A percentile compares a stretch with the other conserved stretches of the same genome.
phyloP scores from a whole-genome alignment of 495 filamentous ascomycete genomes.

The Neurospora cerealis region DNA sequence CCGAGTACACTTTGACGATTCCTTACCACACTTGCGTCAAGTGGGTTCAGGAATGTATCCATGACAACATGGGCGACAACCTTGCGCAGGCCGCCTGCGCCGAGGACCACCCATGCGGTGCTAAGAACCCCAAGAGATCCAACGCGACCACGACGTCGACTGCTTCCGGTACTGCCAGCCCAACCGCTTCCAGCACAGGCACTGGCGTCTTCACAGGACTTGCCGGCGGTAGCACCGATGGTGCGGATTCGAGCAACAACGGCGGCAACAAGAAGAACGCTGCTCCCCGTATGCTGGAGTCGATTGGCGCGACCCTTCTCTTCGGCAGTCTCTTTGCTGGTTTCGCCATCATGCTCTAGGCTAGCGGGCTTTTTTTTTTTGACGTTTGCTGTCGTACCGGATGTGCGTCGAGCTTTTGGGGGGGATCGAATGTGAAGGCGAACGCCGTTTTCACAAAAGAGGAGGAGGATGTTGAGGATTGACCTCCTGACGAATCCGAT shows the following conservation, averaged over 20 bases:
- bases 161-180: slow-evolving; percentile 28
- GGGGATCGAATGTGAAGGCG: neutral
- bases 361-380: neutral
- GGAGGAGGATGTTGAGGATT: neutral
- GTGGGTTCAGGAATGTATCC: slow-evolving; percentile 54
- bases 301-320: slow-evolving; percentile 25
- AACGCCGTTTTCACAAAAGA: neutral
- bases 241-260: slow-evolving; percentile 4
- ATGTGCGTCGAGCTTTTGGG: neutral
- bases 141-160: slow-evolving; percentile 49
- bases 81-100: slow-evolving; percentile 56
- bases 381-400: neutral
- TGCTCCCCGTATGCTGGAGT: slow-evolving; percentile 11
- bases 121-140: slow-evolving; percentile 51
- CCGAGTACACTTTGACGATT: slow-evolving; percentile 76
- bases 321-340: slow-evolving; percentile 53
- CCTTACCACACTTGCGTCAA: slow-evolving; percentile 77
- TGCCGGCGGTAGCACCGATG: slow-evolving; percentile 24
- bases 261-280: slow-evolving; percentile 15
- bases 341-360: slow-evolving; percentile 50
- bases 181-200: slow-evolving; percentile 22
- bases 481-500: neutral
- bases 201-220: slow-evolving; percentile 40
- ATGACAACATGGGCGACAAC: slow-evolving; percentile 29
- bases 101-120: slow-evolving; percentile 69